phyloP scores from a whole-genome alignment of 129 eudicot species.

The Pseudognaphalium luteoalbum region DNA sequence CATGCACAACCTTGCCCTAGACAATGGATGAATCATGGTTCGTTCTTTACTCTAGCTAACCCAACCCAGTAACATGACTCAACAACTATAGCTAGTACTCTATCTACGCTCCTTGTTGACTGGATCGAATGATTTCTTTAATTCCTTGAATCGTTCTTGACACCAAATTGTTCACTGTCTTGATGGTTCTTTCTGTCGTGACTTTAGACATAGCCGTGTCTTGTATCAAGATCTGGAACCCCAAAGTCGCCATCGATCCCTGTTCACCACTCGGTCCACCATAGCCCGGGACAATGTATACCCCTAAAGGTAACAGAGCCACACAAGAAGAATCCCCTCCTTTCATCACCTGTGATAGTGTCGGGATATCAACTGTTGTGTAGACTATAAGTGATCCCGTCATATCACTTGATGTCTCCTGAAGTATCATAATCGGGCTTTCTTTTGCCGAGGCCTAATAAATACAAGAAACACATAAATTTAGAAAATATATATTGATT shows the following conservation, averaged over 20 bases:
- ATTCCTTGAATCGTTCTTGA: conserved; percentile 13
- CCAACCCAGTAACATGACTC: background rate
- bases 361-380: conserved; percentile 15
- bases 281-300: conserved; percentile 14
- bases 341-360: background rate
- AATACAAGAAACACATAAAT: background rate
- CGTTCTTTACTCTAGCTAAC: background rate
- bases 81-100: background rate
- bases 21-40: background rate
- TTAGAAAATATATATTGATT: background rate
- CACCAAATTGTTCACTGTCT: background rate
- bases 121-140: conserved; percentile 14
- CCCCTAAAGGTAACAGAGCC: conserved; percentile 26
- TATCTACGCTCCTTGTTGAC: background rate
- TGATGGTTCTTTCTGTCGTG: background rate
- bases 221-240: conserved; percentile 15
- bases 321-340: conserved; percentile 17
- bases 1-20: background rate
- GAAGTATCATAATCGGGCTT: conserved; percentile 4
- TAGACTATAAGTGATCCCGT: conserved; percentile 31
- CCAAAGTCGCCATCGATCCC: conserved; percentile 31
- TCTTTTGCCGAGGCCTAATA: background rate
- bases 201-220: background rate
- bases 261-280: conserved; percentile 6
- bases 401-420: conserved; percentile 11